phyloP scores from a whole-genome alignment of 2,329 filamentous ascomycete genomes.

The Akanthomyces dipterigenus region DNA sequence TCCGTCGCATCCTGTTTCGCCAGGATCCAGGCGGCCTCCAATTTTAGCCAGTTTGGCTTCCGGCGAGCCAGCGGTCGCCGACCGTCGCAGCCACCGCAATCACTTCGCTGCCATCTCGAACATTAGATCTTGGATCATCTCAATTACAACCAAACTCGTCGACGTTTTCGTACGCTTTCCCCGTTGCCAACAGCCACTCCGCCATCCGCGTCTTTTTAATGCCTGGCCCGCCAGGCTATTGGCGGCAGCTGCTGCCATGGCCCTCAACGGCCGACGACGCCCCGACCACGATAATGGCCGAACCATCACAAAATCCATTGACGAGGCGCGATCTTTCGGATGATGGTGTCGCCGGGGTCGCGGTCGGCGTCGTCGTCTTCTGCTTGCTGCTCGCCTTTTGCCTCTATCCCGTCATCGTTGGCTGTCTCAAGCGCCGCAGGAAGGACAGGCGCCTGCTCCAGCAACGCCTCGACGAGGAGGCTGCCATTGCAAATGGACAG shows the following conservation, averaged over 20 bases:
- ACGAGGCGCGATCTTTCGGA: slow-evolving; percentile 20
- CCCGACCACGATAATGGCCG: background rate
- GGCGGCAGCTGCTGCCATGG: slow-evolving; percentile 8
- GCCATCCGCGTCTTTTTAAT: background rate
- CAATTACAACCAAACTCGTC: background rate
- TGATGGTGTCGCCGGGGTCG: slow-evolving; percentile 32
- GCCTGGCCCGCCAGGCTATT: slow-evolving; percentile 2
- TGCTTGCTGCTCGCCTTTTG: slow-evolving; percentile 29
- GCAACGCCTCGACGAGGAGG: slow-evolving; percentile 25
- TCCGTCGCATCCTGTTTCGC: background rate
- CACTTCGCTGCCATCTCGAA: background rate
- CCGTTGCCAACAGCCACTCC: background rate
- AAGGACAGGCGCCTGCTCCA: slow-evolving; percentile 15
- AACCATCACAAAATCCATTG: background rate
- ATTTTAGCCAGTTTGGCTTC: slow-evolving; percentile 2
- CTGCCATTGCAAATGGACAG: slow-evolving; percentile 17
- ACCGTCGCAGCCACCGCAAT: background rate
- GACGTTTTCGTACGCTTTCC: background rate
- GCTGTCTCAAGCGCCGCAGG: slow-evolving; percentile 24
- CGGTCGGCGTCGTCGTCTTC: slow-evolving; percentile 29
- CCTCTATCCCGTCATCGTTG: slow-evolving; percentile 33
- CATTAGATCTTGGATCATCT: background rate
- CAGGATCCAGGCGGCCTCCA: slow-evolving; percentile 7
- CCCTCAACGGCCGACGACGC: background rate
- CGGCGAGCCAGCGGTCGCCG: background rate